Conservation (phyloP, 1,284 basidiomycete genomes). For the Tremellales sp. region DNA sequence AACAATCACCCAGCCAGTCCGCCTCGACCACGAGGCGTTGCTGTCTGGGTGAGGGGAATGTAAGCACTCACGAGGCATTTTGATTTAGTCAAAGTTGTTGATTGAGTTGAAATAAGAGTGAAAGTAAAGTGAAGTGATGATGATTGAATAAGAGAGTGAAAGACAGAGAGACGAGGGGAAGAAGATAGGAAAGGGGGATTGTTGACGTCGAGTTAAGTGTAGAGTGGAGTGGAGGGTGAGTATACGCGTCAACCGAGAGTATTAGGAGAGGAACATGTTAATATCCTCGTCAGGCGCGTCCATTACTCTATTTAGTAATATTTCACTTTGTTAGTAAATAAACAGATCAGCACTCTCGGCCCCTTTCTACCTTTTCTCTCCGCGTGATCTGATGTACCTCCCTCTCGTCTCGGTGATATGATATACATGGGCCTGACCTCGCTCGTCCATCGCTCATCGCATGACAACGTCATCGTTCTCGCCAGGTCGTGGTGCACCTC, state of each 20-base stretch:
- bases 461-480: slow-evolving; percentile 32
- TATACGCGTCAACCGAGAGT: too few species aligned
- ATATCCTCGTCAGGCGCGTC: too few species aligned
- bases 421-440: neutral
- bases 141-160: slow-evolving; percentile 3
- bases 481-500: slow-evolving; percentile 49
- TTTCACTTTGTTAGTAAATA: too few species aligned
- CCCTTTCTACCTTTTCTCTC: neutral
- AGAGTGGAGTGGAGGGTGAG: too few species aligned
- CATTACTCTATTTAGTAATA: neutral
- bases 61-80: slow-evolving; percentile 41
- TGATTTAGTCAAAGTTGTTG: slow-evolving; percentile 16
- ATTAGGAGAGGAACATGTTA: too few species aligned
- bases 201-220: neutral
- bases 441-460: neutral
- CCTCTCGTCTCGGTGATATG: neutral
- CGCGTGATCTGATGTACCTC: too few species aligned
- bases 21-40: neutral
- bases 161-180: slow-evolving; percentile 8
- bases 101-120: slow-evolving; percentile 1
- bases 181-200: neutral
- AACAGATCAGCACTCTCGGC: too few species aligned
- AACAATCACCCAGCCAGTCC: neutral
- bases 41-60: neutral
- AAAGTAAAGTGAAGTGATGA: slow-evolving; percentile 7